phyloP scores from a whole-genome alignment of 164 flowering plant species.

The Kalanchoe fedtschenkoi region DNA sequence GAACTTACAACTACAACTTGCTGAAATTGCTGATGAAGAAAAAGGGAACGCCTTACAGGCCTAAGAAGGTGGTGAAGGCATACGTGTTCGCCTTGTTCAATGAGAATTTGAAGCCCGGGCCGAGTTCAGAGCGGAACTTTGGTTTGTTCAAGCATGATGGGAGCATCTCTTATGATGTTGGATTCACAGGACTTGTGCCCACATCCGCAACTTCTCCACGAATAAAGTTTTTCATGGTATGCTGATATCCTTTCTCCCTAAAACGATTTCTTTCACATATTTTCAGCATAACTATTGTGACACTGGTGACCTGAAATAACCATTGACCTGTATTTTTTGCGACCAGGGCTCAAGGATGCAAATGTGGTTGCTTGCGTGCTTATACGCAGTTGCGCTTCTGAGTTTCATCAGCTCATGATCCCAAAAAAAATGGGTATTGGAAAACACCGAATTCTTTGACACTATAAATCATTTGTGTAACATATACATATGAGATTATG shows the following conservation, averaged over 20 bases:
- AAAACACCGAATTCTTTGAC: not conserved
- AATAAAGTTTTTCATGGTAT: not conserved
- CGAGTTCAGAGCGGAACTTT: constrained; percentile 80
- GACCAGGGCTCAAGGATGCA: not conserved
- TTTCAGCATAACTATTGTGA: no score
- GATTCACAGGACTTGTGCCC: constrained; percentile 58
- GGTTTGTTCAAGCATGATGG: constrained; percentile 86
- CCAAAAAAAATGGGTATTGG: not conserved
- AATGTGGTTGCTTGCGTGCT: not conserved
- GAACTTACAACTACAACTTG: constrained; percentile 52
- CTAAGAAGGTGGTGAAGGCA: constrained; percentile 42
- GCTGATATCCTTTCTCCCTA: not conserved
- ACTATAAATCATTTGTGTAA: not conserved
- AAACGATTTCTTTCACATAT: not conserved
- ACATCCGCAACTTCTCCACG: constrained; percentile 29
- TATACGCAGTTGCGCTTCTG: not conserved
- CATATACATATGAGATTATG: no score
- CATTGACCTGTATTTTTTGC: not conserved
- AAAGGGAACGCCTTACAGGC: constrained; percentile 76
- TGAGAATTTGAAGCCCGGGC: constrained; percentile 71
- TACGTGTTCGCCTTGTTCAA: constrained; percentile 76
- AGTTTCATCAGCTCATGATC: not conserved
- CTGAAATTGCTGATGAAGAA: constrained; percentile 40
- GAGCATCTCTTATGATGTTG: constrained; percentile 69
- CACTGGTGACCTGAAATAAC: no score